These are phyloP conservation scores for Kitagawia praeruptora DNA, from an alignment of 129 eudicot genomes.

Conservation along the genomic window DNA sequence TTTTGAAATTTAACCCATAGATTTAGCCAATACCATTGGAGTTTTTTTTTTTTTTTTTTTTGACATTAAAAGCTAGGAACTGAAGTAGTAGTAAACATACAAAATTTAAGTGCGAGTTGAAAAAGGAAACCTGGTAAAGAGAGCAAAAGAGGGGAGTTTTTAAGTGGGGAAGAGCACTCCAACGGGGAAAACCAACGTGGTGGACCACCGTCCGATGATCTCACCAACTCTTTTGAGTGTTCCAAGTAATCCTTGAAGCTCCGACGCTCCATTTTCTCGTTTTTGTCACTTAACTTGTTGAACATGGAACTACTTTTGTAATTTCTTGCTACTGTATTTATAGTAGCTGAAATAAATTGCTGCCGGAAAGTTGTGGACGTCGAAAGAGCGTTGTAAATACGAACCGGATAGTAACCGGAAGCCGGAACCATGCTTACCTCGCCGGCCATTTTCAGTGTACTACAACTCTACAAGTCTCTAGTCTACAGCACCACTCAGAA, in stretches of 20 bases:
- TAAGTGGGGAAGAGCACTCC: slow-evolving; percentile 34
- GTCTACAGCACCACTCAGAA: too few relatives aligned
- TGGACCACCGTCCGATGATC: slow-evolving; percentile 44
- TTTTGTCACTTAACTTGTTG: background rate
- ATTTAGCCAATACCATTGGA: too few relatives aligned
- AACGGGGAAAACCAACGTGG: slow-evolving; percentile 80
- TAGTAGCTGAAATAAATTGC: background rate
- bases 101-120: background rate
- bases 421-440: background rate
- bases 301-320: background rate
- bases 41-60: too few relatives aligned
- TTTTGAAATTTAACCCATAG: too few relatives aligned
- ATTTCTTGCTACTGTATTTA: background rate
- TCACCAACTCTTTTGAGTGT: slow-evolving; percentile 18
- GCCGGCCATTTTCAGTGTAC: background rate
- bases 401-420: background rate
- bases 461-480: too few relatives aligned
- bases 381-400: background rate
- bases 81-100: too few relatives aligned
- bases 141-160: slow-evolving; percentile 59
- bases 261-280: background rate
- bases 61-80: too few relatives aligned
- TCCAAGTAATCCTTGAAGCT: slow-evolving; percentile 32
- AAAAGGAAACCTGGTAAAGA: slow-evolving; percentile 43
- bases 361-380: background rate